Percentiles rank a stretch among this genome's conserved stretches.
Evolutionary conservation across 1,284 basidiomycete genomes (phyloP).

Genomic region (Melampsora americana): DNA sequence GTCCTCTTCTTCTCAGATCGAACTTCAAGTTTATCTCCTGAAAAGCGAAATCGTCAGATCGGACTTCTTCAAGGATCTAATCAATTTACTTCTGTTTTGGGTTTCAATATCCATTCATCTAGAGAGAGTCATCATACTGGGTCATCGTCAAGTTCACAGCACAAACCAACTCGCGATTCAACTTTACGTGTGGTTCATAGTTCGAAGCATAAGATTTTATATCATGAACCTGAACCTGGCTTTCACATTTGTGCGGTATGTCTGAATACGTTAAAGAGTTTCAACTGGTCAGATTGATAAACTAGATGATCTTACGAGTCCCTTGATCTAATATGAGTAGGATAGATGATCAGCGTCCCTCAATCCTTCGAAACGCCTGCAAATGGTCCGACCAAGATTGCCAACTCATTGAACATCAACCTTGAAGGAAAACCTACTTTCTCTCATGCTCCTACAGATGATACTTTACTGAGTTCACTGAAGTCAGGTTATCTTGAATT

Average conservation of each 20-base stretch:
- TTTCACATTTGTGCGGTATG: slow-evolving; percentile 42
- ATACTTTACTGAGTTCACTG: slow-evolving; percentile 19
- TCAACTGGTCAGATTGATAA: not conserved
- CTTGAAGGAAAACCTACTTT: slow-evolving; percentile 1
- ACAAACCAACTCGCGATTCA: not conserved
- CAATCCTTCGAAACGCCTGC: not conserved
- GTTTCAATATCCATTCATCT: slow-evolving; percentile 8
- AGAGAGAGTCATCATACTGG: not conserved
- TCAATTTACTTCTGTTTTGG: slow-evolving; percentile 35
- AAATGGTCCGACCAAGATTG: slow-evolving; percentile 14
- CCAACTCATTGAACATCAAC: not conserved
- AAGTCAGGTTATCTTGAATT: slow-evolving; percentile 28
- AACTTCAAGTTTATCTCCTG: not conserved
- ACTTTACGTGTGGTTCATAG: slow-evolving; percentile 23
- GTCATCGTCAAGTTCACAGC: not conserved
- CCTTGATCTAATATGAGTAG: slow-evolving; percentile 12
- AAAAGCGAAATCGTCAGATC: slow-evolving; percentile 29
- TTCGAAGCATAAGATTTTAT: slow-evolving; percentile 30
- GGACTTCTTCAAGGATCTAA: slow-evolving; percentile 30
- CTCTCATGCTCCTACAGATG: slow-evolving; percentile 26
- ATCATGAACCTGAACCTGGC: slow-evolving; percentile 23
- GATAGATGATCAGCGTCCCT: slow-evolving; percentile 37
- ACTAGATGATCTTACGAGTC: not conserved
- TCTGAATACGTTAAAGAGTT: not conserved
- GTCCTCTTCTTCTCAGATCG: slow-evolving; percentile 31